Evolutionary conservation across 352 stramenopile species (phyloP).

Genomic region (Phytopythium helicoides): DNA sequence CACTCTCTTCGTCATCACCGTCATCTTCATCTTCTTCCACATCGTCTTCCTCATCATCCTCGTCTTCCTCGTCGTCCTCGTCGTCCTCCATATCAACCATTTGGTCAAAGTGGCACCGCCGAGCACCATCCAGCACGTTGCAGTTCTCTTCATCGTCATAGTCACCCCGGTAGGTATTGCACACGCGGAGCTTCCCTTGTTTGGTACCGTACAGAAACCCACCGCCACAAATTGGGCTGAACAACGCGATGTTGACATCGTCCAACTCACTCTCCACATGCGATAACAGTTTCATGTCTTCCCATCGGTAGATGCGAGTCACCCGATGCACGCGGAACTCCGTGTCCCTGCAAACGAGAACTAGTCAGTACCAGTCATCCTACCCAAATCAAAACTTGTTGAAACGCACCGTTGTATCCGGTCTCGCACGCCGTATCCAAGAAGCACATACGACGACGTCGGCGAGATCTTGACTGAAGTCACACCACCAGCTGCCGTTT

Average conservation of each 20-base stretch:
- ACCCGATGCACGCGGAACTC: constrained; percentile 84
- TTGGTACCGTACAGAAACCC: constrained; percentile 99
- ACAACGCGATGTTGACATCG: constrained; percentile 98
- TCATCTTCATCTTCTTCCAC: constrained; percentile 13
- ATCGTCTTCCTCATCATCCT: constrained; percentile 38
- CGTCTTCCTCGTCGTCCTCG: constrained; percentile 42
- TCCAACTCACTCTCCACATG: constrained; percentile 90
- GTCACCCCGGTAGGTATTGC: constrained; percentile 67
- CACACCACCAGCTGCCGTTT: constrained; percentile 79
- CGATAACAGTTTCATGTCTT: constrained; percentile 86
- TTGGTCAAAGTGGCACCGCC: constrained; percentile 62
- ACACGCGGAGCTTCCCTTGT: constrained; percentile 93
- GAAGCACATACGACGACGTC: constrained; percentile 79
- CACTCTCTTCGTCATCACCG: constrained; percentile 31
- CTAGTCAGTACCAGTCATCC: not conserved
- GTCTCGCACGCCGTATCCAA: constrained; percentile 85
- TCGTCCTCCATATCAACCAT: constrained; percentile 57
- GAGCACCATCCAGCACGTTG: constrained; percentile 70
- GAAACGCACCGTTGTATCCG: constrained; percentile 69
- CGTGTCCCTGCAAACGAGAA: constrained; percentile 44
- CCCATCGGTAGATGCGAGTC: constrained; percentile 86
- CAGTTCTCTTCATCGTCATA: constrained; percentile 81
- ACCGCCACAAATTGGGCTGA: constrained; percentile 95
- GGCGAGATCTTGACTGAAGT: constrained; percentile 90
- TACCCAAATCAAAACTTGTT: not conserved